Base-by-base conservation (phyloP, 495 filamentous ascomycete genomes). In the Talaromyces wortmannii region DNA sequence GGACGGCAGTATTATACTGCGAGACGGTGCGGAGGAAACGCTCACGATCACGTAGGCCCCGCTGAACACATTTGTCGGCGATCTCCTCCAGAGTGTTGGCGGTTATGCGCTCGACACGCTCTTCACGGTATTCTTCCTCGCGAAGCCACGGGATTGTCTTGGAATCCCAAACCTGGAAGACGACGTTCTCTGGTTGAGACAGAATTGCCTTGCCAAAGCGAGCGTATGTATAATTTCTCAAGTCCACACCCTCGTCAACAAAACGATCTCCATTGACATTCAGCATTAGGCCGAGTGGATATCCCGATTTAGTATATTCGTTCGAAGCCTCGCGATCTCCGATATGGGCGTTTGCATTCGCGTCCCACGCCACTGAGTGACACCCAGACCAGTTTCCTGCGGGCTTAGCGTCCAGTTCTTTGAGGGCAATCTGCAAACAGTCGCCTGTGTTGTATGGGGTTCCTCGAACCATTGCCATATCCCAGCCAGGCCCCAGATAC, bases 211-310 rank as follows among this genome's bases (percentile, higher is more conserved):
- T 62, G 1, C 83, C 83, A 59, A 85, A 79, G 55, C 76, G 75
- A 43, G 83, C 83, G 54, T 86, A 87, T 0, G 83, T 87, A 58
- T 78, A 86, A 58, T 86, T 86, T 6, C 83, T 69, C 55, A 84
- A 61, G 60, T 87, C 83, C 10, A 73, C 59, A 4, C 83, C 83
- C 57, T 87, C 83, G 60, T 87, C 83, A 1, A 85, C 80, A 58
- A 86, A 86, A 11, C 83, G 66, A 31, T 73, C 62, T 1, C 84
- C 84, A 1, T 77, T 59, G 0, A 63, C 48, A 53, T 87, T 86
- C 12, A 86, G 47, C 79, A 84, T 85, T 5, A 87, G 52, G 0
- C 83, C 83, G 0, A 87, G 67, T 3, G 83, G 83, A 55, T 86
- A 87, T 5, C 83, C 83, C 12, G 76, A 80, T 57, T 86, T 87